These are phyloP conservation scores for Cylindrotheca closterium DNA, from an alignment of 108 stramenopile genomes.

Conservation along the genomic window DNA sequence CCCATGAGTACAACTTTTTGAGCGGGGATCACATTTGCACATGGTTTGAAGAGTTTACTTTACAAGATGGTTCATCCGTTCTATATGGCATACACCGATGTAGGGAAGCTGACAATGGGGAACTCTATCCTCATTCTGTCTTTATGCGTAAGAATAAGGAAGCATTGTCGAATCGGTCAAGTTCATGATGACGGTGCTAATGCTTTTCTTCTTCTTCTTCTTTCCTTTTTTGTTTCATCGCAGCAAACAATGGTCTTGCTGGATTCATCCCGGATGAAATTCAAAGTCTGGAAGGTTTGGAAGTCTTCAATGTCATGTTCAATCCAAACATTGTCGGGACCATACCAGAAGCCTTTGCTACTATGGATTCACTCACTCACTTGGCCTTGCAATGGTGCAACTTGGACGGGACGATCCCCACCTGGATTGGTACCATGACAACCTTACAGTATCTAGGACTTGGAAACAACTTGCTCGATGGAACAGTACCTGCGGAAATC, in stretches of 20 bases:
- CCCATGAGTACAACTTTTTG: conserved; percentile 39
- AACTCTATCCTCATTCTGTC: conserved; percentile 1
- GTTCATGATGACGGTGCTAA: not conserved
- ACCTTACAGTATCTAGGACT: conserved; percentile 24
- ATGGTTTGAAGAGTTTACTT: conserved; percentile 26
- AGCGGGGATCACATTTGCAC: conserved; percentile 47
- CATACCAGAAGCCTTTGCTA: conserved; percentile 5
- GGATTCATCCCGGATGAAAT: conserved; percentile 16
- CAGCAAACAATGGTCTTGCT: conserved; percentile 17
- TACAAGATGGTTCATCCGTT: not conserved
- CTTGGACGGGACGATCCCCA: conserved; percentile 12
- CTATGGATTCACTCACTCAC: conserved; percentile 11
- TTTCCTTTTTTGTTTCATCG: not conserved
- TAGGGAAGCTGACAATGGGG: not conserved
- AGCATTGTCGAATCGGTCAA: no score
- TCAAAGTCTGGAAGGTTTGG: conserved; percentile 18
- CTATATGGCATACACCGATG: conserved; percentile 13
- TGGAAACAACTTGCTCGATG: conserved; percentile 31
- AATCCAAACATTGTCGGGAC: conserved; percentile 23
- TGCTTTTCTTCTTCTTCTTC: not conserved
- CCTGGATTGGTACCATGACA: conserved; percentile 9
- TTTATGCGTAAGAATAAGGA: conserved; percentile 27
- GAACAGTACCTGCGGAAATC: conserved; percentile 40
- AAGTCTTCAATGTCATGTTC: conserved; percentile 30
- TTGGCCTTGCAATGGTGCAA: conserved; percentile 10